Conservation (phyloP, 106 monocot genomes). For the Xerophyta viscosa region DNA sequence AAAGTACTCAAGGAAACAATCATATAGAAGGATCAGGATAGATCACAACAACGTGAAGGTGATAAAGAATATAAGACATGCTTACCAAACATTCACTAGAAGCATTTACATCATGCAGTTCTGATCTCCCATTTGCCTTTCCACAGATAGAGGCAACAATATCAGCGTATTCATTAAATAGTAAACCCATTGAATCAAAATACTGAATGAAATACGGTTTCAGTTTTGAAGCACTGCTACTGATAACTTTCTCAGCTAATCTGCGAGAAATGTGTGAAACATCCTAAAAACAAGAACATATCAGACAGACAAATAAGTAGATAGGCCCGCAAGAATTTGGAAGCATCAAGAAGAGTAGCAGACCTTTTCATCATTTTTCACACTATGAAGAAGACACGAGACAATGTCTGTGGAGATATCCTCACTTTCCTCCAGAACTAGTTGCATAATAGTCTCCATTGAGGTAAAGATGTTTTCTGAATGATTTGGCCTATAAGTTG, state of each 20-base stretch:
- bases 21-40: too few species aligned
- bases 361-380: constrained; percentile 39
- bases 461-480: constrained; percentile 34
- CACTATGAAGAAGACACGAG: constrained; percentile 33
- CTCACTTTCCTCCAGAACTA: constrained; percentile 87
- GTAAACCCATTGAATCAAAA: constrained; percentile 17
- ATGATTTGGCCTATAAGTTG: constrained; percentile 36
- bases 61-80: background rate
- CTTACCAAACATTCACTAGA: constrained; percentile 13
- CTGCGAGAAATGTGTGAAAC: constrained; percentile 29
- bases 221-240: constrained; percentile 45
- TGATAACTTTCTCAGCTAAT: constrained; percentile 72
- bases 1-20: too few species aligned
- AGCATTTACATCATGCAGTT: constrained; percentile 13
- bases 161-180: constrained; percentile 34
- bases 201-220: constrained; percentile 42
- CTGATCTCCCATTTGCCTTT: constrained; percentile 2
- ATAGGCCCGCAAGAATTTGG: background rate
- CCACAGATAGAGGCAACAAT: constrained; percentile 16
- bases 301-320: background rate
- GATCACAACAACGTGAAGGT: background rate
- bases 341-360: background rate
- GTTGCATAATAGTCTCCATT: constrained; percentile 83
- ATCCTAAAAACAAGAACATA: constrained; percentile 36
- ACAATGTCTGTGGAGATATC: constrained; percentile 53